A percentile compares a stretch with the other conserved stretches of the same genome.
These are phyloP conservation scores for Xylariaceae sp. DNA, from an alignment of 2,329 filamentous ascomycete species.

Conservation along the genomic window DNA sequence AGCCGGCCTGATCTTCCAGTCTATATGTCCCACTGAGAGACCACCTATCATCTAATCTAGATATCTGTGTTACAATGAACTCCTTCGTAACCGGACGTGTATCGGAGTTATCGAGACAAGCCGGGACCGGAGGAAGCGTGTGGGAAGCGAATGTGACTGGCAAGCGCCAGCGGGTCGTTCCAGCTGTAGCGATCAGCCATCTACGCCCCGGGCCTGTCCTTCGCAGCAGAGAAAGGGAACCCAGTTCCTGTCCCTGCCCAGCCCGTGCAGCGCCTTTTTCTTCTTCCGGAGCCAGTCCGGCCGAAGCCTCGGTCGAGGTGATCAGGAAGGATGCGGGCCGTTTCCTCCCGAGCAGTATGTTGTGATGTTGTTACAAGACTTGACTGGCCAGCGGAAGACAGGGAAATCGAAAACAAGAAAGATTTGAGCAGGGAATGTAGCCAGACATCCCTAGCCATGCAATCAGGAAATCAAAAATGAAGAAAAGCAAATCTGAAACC, in stretches of 20 bases:
- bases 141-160: conserved; percentile 5
- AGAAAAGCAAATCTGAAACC: conserved; percentile 1
- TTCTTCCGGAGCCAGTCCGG: conserved; percentile 5
- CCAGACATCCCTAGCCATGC: conserved; percentile 8
- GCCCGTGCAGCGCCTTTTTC: conserved; percentile 1
- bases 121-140: conserved; percentile 2
- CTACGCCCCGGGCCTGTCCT: conserved; percentile 7
- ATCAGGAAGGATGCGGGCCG: conserved; percentile 12
- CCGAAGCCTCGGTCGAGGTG: conserved; percentile 11
- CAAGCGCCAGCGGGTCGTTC: conserved; percentile 8
- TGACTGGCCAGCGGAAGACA: conserved; percentile 15
- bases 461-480: conserved; percentile 1
- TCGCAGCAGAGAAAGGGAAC: conserved; percentile 4
- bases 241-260: conserved; percentile 9
- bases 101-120: neutral
- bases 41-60: conserved; percentile 5
- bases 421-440: conserved; percentile 4
- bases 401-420: neutral
- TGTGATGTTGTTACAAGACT: conserved; percentile 15
- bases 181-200: conserved; percentile 9
- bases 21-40: conserved; percentile 17
- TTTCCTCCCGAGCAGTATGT: conserved; percentile 16
- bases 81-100: conserved; percentile 17
- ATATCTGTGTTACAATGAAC: conserved; percentile 9
- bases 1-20: conserved; percentile 7